Evolutionary conservation across 164 flowering plant genomes (phyloP), one percentile per base, ranked within the genome.

Genomic region (Stephania cephalantha): DNA sequence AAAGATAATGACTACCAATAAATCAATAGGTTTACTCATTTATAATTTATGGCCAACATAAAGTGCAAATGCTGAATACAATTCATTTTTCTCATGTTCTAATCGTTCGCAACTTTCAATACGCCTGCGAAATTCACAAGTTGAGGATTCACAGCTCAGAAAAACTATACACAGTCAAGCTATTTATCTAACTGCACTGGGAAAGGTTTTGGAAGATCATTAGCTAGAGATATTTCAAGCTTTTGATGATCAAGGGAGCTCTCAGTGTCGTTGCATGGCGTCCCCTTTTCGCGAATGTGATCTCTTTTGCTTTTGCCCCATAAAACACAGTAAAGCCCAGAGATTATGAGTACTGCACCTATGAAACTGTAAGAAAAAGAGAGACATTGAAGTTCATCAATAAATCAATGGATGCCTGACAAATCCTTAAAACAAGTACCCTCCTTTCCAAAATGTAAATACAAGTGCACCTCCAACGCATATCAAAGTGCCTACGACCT

Each of bases 361-460:
- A 87, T 50, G 70, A 87, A 46, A 74, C 88, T 87, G 83, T 67
- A 63, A 50, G 20, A 71, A 69, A 3, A 15, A 58, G 22, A 53
- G 1, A 42, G n/a, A 20, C 35, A 22, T 58, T 18, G 42, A 52
- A 52, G 17, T 52, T 9, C 58, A 52, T 9, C 11, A 52, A 15
- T 9, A 52, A 52, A 84, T 76, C 31, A 82, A 73, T 17, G 86
- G 85, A 2, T 46, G 80, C 46, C 70, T 18, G 46, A 65, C 70
- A 5, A 84, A 67, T 69, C 85, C 73, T 64, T 80, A 74, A 46
- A 85, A 72, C 5, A 74, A 73, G 74, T 68, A 74, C 22, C 82
- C 77, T 68, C 83, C 80, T 74, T 82, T 83, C 85, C 85, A 87
- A 72, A 87, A 83, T 29, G 86, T 87, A 73, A 87, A 85, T 25